Conservation (phyloP, 2,329 filamentous ascomycete genomes). For the Botrytis sinoallii region DNA sequence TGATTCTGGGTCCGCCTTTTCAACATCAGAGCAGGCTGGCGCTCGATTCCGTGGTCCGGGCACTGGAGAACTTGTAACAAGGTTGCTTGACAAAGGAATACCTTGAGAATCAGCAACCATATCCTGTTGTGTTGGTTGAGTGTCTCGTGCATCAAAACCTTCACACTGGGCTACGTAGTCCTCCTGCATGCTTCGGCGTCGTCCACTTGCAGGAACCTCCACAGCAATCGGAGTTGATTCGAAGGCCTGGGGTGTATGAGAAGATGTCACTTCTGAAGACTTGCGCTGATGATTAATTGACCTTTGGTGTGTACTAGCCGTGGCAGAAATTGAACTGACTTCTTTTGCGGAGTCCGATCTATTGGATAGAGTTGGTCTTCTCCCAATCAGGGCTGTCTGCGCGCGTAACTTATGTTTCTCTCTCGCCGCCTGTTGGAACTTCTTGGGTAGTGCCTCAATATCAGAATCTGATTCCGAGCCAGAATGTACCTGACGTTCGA, state of each 20-base stretch:
- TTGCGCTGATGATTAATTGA: background rate
- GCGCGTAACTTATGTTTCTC: background rate
- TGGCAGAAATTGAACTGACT: no score
- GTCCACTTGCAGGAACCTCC: conserved; percentile 31
- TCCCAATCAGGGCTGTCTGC: background rate
- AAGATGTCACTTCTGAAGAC: background rate
- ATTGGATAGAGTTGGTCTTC: background rate
- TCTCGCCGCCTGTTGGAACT: background rate
- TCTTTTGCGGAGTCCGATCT: background rate
- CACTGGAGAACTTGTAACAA: conserved; percentile 8
- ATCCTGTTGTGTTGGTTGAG: conserved; percentile 28
- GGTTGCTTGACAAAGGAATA: conserved; percentile 1
- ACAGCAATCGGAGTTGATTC: conserved; percentile 16
- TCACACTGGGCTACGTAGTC: conserved; percentile 33
- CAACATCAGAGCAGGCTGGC: background rate
- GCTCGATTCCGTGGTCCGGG: background rate
- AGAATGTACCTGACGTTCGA: conserved; percentile 1
- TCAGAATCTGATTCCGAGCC: conserved; percentile 28
- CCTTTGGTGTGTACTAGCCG: background rate
- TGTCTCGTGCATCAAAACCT: conserved; percentile 31
- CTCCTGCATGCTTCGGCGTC: conserved; percentile 30
- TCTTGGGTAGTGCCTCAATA: conserved; percentile 23
- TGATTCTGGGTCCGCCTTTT: background rate
- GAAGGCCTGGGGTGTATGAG: background rate
- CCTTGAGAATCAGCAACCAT: conserved; percentile 34